These are phyloP conservation scores for Rhizopus stolonifer DNA, from an alignment of 371 early-diverging fungal species.

Conservation along the genomic window DNA sequence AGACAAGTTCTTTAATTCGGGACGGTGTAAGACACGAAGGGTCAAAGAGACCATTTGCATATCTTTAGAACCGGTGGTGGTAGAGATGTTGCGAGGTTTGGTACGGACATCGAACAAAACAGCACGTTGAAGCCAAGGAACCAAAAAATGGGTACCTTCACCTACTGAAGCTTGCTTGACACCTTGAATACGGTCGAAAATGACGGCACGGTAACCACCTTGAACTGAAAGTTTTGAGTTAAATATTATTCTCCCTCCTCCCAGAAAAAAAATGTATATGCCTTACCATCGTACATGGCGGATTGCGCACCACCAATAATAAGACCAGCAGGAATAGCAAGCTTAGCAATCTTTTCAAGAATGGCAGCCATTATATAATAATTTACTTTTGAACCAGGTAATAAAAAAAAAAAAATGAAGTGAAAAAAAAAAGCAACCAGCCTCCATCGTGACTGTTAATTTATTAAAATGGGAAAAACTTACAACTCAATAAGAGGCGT, in stretches of 20 bases:
- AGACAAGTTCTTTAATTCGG: conserved; percentile 76
- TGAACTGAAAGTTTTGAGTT: conserved; percentile 65
- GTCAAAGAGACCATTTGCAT: conserved; percentile 95
- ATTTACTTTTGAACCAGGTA: too few relatives aligned
- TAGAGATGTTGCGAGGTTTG: conserved; percentile 94
- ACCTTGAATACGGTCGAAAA: conserved; percentile 95
- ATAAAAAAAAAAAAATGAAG: not conserved
- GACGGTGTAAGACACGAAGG: conserved; percentile 93
- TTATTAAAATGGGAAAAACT: not conserved
- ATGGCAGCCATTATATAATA: conserved; percentile 38
- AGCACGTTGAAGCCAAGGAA: conserved; percentile 90
- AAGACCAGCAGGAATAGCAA: conserved; percentile 67
- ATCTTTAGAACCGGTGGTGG: conserved; percentile 87
- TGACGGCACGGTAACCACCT: conserved; percentile 95
- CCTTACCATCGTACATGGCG: conserved; percentile 91
- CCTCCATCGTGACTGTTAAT: too few relatives aligned
- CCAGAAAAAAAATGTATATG: not conserved
- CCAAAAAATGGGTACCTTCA: conserved; percentile 97
- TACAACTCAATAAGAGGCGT: not conserved
- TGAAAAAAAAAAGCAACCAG: not conserved
- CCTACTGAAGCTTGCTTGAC: conserved; percentile 76
- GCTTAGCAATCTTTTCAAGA: conserved; percentile 63
- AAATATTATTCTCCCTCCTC: too few relatives aligned
- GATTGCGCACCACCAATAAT: conserved; percentile 70
- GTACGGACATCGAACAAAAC: conserved; percentile 89